Conservation (phyloP, 148 eudicot genomes). For the Rhododendron williamsianum region DNA sequence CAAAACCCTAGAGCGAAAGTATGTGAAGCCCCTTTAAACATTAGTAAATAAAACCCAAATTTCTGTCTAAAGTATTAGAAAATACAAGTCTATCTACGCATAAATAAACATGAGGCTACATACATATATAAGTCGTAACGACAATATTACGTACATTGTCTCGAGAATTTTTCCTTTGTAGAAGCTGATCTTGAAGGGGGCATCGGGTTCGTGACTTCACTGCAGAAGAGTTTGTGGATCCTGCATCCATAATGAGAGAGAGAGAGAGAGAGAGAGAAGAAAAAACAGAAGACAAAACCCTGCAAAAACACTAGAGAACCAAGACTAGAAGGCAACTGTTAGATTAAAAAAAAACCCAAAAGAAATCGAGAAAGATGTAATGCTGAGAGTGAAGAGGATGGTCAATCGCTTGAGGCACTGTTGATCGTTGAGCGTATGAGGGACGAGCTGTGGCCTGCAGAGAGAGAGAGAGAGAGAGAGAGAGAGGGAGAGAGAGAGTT, state of each 20-base stretch:
- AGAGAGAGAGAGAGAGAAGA: neutral
- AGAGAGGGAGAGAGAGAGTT: conserved; percentile 1
- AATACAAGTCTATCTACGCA: neutral
- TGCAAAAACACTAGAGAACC: neutral
- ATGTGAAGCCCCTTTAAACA: neutral
- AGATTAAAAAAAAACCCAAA: neutral
- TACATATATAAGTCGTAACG: neutral
- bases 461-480: neutral
- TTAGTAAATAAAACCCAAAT: neutral
- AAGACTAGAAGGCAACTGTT: conserved; percentile 21
- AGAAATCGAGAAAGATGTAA: neutral
- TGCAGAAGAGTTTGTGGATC: conserved; percentile 20
- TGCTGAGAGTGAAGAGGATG: neutral
- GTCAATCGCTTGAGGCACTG: neutral
- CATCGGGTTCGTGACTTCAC: conserved; percentile 30
- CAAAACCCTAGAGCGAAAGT: neutral
- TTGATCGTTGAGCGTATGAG: neutral
- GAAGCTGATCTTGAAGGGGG: conserved; percentile 54
- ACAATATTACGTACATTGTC: conserved; percentile 50
- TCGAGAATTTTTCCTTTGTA: conserved; percentile 52
- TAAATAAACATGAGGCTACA: neutral
- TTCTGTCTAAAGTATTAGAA: neutral
- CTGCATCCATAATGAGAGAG: conserved; percentile 42
- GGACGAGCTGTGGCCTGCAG: neutral
- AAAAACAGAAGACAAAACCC: conserved; percentile 5